phyloP scores from a whole-genome alignment of 371 early-diverging fungal genomes.

The Mortierella sp. region DNA sequence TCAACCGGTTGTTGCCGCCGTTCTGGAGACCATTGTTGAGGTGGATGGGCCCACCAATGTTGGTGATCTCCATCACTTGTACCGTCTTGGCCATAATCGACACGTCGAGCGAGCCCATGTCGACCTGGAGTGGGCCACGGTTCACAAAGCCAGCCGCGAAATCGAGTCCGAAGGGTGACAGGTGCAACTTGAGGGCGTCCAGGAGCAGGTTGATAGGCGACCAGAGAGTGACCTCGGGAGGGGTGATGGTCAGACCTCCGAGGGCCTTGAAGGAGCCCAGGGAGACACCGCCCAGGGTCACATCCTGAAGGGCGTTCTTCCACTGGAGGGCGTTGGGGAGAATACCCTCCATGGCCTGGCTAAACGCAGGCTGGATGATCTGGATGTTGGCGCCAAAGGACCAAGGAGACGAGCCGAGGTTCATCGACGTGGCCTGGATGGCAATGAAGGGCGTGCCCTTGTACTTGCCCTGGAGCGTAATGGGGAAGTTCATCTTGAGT shows the following conservation, averaged over 20 bases:
- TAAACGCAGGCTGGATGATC: conserved; percentile 30
- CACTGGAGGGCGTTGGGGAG: conserved; percentile 44
- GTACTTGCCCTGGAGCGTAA: conserved; percentile 38
- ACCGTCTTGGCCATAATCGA: conserved; percentile 20
- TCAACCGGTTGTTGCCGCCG: conserved; percentile 42
- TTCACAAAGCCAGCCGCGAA: conserved; percentile 39
- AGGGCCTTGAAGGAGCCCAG: conserved; percentile 45
- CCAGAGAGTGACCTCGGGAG: conserved; percentile 46
- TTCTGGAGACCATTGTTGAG: conserved; percentile 46
- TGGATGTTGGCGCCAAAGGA: conserved; percentile 34
- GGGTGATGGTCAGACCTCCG: conserved; percentile 35
- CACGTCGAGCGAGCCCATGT: conserved; percentile 44
- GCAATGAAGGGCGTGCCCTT: conserved; percentile 25
- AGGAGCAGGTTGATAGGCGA: conserved; percentile 47
- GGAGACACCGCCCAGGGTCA: conserved; percentile 40
- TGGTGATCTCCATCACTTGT: conserved; percentile 35
- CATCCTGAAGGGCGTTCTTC: conserved; percentile 56
- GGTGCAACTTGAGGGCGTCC: conserved; percentile 27
- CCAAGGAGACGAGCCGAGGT: conserved; percentile 41
- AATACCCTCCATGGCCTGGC: conserved; percentile 35
- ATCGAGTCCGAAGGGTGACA: conserved; percentile 43
- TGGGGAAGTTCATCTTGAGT: conserved; percentile 56
- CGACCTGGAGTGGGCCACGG: conserved; percentile 47
- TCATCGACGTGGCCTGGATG: conserved; percentile 43
- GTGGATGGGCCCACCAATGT: conserved; percentile 39